Evolutionary conservation across 208 protist species (phyloP).

Genomic region (Trypanosoma platydactyli): DNA sequence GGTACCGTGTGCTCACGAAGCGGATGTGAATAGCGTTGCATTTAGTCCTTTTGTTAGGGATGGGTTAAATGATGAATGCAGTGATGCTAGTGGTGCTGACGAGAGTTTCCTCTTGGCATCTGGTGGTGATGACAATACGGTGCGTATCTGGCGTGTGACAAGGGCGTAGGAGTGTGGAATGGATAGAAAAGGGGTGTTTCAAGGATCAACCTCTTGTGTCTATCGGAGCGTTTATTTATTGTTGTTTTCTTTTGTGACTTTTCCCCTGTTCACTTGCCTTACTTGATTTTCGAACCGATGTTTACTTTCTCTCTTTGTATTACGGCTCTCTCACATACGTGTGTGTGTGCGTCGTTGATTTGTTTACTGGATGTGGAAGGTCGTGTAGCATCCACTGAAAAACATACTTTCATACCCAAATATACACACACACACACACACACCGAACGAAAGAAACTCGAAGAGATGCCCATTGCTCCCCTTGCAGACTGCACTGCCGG

Average conservation of each 20-base stretch:
- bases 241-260: slow-evolving; percentile 4
- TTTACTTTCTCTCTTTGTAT: too few species aligned
- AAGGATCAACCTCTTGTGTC: neutral
- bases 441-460: neutral
- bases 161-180: slow-evolving; percentile 7
- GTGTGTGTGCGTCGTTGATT: too few species aligned
- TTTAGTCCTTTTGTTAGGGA: slow-evolving; percentile 37
- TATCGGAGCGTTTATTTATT: neutral
- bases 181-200: neutral
- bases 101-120: slow-evolving; percentile 55
- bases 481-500: slow-evolving; percentile 69
- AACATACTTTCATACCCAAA: neutral
- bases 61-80: slow-evolving; percentile 10
- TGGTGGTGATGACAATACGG: slow-evolving; percentile 68
- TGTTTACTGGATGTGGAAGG: neutral
- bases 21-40: slow-evolving; percentile 83
- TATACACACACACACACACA: neutral
- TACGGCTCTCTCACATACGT: too few species aligned
- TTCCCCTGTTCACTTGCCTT: too few species aligned
- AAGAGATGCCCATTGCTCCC: slow-evolving; percentile 24
- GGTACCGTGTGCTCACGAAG: slow-evolving; percentile 51
- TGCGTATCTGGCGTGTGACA: slow-evolving; percentile 70
- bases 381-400: neutral
- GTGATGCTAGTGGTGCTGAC: too few species aligned
- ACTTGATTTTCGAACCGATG: too few species aligned